Conservation (phyloP, 305 asterid genomes). For the Vinca major region DNA sequence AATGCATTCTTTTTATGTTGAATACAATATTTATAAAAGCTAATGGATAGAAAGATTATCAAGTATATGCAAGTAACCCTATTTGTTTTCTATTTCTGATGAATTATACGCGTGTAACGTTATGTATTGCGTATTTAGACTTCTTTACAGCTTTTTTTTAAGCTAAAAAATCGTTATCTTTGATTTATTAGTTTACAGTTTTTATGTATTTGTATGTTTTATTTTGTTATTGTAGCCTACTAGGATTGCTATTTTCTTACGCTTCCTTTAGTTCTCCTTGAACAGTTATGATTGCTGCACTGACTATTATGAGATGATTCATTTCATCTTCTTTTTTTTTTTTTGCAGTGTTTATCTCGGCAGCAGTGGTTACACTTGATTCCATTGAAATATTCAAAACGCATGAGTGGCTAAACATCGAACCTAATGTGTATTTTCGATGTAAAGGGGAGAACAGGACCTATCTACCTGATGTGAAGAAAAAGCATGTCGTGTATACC, state of each 20-base stretch:
- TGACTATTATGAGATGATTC: not conserved
- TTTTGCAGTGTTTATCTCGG: conserved; percentile 34
- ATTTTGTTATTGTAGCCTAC: not conserved
- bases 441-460: conserved; percentile 65
- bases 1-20: not conserved
- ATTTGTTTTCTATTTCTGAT: too few relatives aligned
- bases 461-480: conserved; percentile 64
- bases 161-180: too few relatives aligned
- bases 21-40: not conserved
- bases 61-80: too few relatives aligned
- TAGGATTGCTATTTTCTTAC: not conserved
- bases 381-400: conserved; percentile 58
- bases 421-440: conserved; percentile 49
- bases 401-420: conserved; percentile 53
- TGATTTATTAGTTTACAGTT: not conserved
- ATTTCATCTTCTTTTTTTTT: not conserved
- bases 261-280: not conserved
- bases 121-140: not conserved
- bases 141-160: not conserved
- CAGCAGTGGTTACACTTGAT: conserved; percentile 64
- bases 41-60: too few relatives aligned
- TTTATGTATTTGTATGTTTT: not conserved
- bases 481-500: conserved; percentile 38
- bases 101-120: too few relatives aligned
- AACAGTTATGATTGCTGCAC: not conserved